Evolutionary conservation across 106 monocot species (phyloP).

Genomic region (Acorus gramineus): DNA sequence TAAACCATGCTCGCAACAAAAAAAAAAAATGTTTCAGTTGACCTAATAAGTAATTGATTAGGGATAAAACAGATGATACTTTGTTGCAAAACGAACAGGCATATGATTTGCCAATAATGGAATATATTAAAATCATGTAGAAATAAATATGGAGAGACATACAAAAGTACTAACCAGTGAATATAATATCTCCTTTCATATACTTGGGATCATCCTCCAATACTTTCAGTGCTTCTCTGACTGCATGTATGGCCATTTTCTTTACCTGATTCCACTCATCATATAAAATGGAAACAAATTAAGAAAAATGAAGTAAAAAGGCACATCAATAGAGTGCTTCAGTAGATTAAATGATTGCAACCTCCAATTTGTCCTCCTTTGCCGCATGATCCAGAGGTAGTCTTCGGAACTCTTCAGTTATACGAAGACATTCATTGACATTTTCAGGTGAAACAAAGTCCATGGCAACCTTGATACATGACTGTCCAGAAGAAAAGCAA

Average conservation of each 20-base stretch:
- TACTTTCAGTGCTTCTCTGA: slow-evolving; percentile 18
- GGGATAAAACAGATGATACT: too few relatives aligned
- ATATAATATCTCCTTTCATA: too few relatives aligned
- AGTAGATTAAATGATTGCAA: background rate
- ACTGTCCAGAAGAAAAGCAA: slow-evolving; percentile 32
- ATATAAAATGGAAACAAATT: background rate
- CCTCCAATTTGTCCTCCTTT: slow-evolving; percentile 87
- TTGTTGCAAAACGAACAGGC: too few relatives aligned
- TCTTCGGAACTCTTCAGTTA: slow-evolving; percentile 63
- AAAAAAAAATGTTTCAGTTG: too few relatives aligned
- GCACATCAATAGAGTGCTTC: background rate
- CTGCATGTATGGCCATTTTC: slow-evolving; percentile 48
- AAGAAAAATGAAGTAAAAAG: background rate
- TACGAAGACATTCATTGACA: slow-evolving; percentile 46
- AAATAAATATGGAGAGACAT: too few relatives aligned
- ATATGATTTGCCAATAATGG: too few relatives aligned
- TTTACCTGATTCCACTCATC: slow-evolving; percentile 27
- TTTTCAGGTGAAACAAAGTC: slow-evolving; percentile 96
- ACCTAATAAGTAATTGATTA: too few relatives aligned
- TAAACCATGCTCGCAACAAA: too few relatives aligned
- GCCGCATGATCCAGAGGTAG: slow-evolving; percentile 70
- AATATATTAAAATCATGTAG: too few relatives aligned
- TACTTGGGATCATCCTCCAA: slow-evolving; percentile 1
- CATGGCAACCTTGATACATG: slow-evolving; percentile 82
- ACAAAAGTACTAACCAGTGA: too few relatives aligned